These are phyloP conservation scores for Triticum dicoccoides DNA, from an alignment of 176 grass and related monocot species.

Conservation along the genomic window DNA sequence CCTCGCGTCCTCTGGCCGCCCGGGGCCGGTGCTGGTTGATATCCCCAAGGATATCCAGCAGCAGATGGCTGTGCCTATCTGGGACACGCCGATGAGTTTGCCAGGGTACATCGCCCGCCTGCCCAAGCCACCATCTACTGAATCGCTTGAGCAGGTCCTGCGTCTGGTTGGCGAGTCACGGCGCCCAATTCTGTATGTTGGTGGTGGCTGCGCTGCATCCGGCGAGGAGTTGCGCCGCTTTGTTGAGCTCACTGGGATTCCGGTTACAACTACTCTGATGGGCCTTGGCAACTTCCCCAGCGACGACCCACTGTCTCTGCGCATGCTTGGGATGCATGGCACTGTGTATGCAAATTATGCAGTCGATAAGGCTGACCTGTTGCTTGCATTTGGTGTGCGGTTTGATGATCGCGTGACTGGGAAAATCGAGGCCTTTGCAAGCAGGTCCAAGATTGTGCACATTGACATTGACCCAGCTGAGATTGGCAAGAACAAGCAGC, in stretches of 20 bases:
- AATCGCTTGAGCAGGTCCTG: slow-evolving; percentile 76
- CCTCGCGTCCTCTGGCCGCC: slow-evolving; percentile 67
- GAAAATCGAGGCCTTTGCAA: slow-evolving; percentile 97
- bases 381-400: slow-evolving; percentile 94
- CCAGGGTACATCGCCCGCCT: slow-evolving; percentile 78
- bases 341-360: slow-evolving; percentile 94
- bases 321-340: slow-evolving; percentile 98
- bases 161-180: slow-evolving; percentile 70
- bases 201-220: slow-evolving; percentile 73
- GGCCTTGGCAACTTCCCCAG: slow-evolving; percentile 88
- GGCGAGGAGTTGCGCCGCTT: slow-evolving; percentile 75
- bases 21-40: slow-evolving; percentile 82
- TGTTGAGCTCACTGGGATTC: slow-evolving; percentile 75
- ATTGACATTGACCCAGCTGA: slow-evolving; percentile 97
- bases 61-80: slow-evolving; percentile 70
- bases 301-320: slow-evolving; percentile 60
- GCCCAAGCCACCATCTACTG: slow-evolving; percentile 57
- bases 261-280: slow-evolving; percentile 92
- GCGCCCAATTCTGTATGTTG: slow-evolving; percentile 83
- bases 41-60: slow-evolving; percentile 97
- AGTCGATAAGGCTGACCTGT: slow-evolving; percentile 81
- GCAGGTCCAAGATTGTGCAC: slow-evolving; percentile 94
- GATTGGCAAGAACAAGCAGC: slow-evolving; percentile 99
- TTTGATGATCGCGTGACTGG: slow-evolving; percentile 96
- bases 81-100: slow-evolving; percentile 64